Evolutionary conservation across 495 filamentous ascomycete species (phyloP).

Genomic region (Darksidea phi): DNA sequence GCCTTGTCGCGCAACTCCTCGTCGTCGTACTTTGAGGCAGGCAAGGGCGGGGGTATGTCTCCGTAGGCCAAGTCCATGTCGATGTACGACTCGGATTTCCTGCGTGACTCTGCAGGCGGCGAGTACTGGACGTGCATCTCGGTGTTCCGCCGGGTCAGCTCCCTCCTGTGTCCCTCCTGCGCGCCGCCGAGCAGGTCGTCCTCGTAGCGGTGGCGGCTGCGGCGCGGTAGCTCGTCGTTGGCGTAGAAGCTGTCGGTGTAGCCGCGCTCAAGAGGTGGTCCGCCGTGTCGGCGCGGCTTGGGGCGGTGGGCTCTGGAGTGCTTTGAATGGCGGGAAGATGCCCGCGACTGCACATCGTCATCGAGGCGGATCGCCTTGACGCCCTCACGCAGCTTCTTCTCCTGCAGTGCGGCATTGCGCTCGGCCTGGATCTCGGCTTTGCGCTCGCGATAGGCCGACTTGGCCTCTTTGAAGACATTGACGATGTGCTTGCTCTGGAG

Average conservation of each 20-base stretch:
- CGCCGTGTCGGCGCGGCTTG: conserved; percentile 22
- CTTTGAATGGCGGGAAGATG: conserved; percentile 30
- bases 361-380: conserved; percentile 53
- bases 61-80: conserved; percentile 92
- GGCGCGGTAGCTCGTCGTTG: conserved; percentile 34
- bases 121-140: conserved; percentile 30
- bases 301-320: conserved; percentile 38
- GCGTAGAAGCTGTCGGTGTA: conserved; percentile 43
- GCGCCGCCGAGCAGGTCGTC: conserved; percentile 27
- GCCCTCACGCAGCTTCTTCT: conserved; percentile 52
- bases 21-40: conserved; percentile 49
- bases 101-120: conserved; percentile 28
- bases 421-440: conserved; percentile 73
- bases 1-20: conserved; percentile 65
- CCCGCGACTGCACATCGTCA: conserved; percentile 45
- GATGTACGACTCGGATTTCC: conserved; percentile 58
- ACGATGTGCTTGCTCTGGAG: conserved; percentile 81
- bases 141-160: conserved; percentile 41
- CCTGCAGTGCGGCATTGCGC: conserved; percentile 57
- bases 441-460: conserved; percentile 76
- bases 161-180: conserved; percentile 24
- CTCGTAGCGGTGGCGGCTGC: conserved; percentile 24
- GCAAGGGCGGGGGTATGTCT: conserved; percentile 56
- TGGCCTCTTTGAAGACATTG: conserved; percentile 83
- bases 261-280: conserved; percentile 40